Evolutionary conservation across 2,329 filamentous ascomycete species (phyloP), one percentile per base, ranked within the genome.

Genomic region (Ophiocordyceps camponoti-leonardi): DNA sequence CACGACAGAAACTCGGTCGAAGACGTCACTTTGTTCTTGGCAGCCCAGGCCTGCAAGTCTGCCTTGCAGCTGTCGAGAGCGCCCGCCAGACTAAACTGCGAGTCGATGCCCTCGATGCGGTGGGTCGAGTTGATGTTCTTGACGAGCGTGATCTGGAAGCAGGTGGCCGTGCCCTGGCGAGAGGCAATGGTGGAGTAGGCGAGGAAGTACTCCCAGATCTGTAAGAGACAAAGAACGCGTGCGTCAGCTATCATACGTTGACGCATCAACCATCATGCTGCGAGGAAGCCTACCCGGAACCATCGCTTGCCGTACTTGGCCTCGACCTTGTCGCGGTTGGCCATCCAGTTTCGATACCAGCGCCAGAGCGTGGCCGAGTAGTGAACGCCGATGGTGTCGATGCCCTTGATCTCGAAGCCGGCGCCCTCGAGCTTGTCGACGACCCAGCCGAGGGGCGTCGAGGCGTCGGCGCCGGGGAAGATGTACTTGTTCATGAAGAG

Each of bases 401-500:
- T 69, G 54, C 72, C 71, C 80, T 95, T 96, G 63, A 96, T 70
- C 66, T 96, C 92, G 33, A 65, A 65, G 35, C 62, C 61, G 37
- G 60, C 82, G 47, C 75, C 80, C 69, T 98, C 92, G 19, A 95
- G 76, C 60, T 79, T 79, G 64, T 86, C 79, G 55, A 94, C 72
- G 56, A 92, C 86, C 66, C 81, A 92, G 54, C 86, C 86, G 43
- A 98, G 79, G 44, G 92, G 92, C 48, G 87, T 94, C 41, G 86
- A 94, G 45, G 92, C 92, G 61, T 96, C 92, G 44, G 92, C 92
- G 61, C 92, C 92, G 31, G 88, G 92, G 77, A 96, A 96, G 63
- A 96, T 75, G 67, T 96, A 94, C 72, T 94, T 95, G 81, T 96
- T 96, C 87, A 96, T 94, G 76, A 95, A 96, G 42, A 96, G 75